Base-by-base conservation (phyloP, 2,329 filamentous ascomycete genomes). In the Paracoccidioides lutzii region DNA sequence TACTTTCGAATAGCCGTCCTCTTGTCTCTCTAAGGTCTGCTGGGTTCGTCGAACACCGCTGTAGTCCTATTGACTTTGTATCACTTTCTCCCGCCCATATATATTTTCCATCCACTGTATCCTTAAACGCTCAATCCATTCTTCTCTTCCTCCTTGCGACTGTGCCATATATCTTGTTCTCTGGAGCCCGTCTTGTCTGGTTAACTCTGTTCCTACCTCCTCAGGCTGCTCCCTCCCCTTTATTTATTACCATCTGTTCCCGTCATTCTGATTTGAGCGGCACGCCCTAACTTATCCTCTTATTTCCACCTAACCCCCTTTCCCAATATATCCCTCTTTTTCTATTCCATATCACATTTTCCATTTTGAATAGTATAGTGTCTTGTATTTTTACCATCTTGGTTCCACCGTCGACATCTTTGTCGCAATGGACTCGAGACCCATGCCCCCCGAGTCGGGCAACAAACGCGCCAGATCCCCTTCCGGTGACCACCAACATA, bases 401-500 rank as follows among this genome's bases (percentile, higher is more conserved):
- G 32, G 30, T 22, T 38, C 37, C 33, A 30, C 10, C 28, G 42
- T 52, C 48, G 30, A 44, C 54, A 41, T 44, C 41, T n/a, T 52
- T 57, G 43, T 58, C 57, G 58, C 57, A 52, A 72, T 71, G 69
- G 69, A 71, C 53, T 65, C 67, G 55, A 62, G 64, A 59, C 60
- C 65, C 37, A 63, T 65, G 58, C 65, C 69, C 52, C 60, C 68
- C 58, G 70, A 73, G 58, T 67, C 72, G n/a, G 28, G 28, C 28
- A 67, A 67, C 59, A 76, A 76, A 65, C 71, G 74, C 53, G 72
- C 74, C 44, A 69, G 74, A 43, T 76, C 75, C 30, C 72, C 71
- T 9, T 70, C 72, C 1, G 68, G 66, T 53, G 72, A 75, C 55
- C 65, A 62, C 57, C 65, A 66, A 55, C 46, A 50, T 12, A 64